Evolutionary conservation across 2,329 filamentous ascomycete species (phyloP), one percentile per base, ranked within the genome.

Genomic region (Aspergillus flavus): DNA sequence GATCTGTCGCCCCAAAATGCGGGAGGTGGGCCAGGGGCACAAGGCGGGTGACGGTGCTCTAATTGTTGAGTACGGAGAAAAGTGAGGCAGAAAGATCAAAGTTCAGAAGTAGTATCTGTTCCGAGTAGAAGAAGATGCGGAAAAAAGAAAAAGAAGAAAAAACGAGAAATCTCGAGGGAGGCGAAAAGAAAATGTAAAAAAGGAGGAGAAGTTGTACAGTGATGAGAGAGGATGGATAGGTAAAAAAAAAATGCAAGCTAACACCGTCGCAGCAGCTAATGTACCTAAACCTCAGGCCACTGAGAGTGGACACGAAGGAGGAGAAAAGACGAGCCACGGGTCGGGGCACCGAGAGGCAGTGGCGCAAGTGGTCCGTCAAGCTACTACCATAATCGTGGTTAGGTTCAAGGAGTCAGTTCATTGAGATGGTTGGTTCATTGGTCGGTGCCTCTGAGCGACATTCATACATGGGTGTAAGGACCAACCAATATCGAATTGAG

Each of bases 301-400:
- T 62, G 52, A 41, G 58, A 61, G 54, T 41, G 59, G 59, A 59
- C 46, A 65, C 56, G 58, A 56, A 63, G 61, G 62, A 63, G 57
- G 61, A 66, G 63, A 63, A 63, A 53, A 50, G 58, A 68, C 61
- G 68, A 72, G 67, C 68, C 70, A 72, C 70, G 70, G 70, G 66
- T 70, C 64, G 66, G 65, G 64, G 62, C 59, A 64, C 63, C 59
- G 48, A 71, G 59, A 59, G 65, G 63, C 64, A 69, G 69, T 71
- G 69, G 67, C 69, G 68, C 67, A 64, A 66, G 63, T 67, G 45
- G 54, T 39, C 52, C 52, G 52, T 62, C 56, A 61, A 63, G 59
- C 59, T 61, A 54, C 59, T 56, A 57, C 50, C 54, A 28, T 59
- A 53, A 59, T 57, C 55, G 41, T 48, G 58, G 52, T 56, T 61